Percentiles rank a stretch among this genome's conserved stretches.
Conservation (phyloP, 2,329 filamentous ascomycete species). For the Trichoderma polysporum region DNA sequence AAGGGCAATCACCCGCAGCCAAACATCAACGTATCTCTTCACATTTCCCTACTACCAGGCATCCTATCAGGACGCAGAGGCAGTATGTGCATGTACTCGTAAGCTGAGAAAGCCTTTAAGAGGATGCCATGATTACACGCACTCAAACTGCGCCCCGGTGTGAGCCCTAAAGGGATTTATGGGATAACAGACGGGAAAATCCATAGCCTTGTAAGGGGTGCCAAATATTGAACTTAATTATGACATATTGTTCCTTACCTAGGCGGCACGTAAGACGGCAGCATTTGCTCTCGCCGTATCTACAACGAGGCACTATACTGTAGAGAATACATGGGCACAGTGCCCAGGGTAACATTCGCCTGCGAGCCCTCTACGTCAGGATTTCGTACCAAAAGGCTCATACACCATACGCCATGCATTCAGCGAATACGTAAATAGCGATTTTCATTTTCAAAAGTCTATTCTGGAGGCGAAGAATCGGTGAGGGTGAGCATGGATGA, state of each 20-base stretch:
- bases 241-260: neutral
- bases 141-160: neutral
- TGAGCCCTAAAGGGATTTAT: neutral
- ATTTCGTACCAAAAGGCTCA: neutral
- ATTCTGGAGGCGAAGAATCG: neutral
- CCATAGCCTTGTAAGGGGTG: neutral
- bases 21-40: neutral
- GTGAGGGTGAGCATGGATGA: neutral
- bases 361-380: slow-evolving; percentile 1
- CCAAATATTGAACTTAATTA: neutral
- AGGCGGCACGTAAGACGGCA: neutral
- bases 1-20: too few relatives aligned
- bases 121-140: slow-evolving; percentile 7
- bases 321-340: neutral
- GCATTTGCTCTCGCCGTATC: neutral
- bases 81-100: neutral
- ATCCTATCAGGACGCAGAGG: too few relatives aligned
- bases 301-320: neutral
- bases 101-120: neutral
- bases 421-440: neutral
- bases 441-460: neutral
- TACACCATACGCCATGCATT: too few relatives aligned
- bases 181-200: neutral
- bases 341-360: neutral
- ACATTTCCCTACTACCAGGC: neutral